These are phyloP conservation scores for Gorgonomyces haynaldii DNA, from an alignment of 192 early-diverging fungal genomes.

Conservation along the genomic window DNA sequence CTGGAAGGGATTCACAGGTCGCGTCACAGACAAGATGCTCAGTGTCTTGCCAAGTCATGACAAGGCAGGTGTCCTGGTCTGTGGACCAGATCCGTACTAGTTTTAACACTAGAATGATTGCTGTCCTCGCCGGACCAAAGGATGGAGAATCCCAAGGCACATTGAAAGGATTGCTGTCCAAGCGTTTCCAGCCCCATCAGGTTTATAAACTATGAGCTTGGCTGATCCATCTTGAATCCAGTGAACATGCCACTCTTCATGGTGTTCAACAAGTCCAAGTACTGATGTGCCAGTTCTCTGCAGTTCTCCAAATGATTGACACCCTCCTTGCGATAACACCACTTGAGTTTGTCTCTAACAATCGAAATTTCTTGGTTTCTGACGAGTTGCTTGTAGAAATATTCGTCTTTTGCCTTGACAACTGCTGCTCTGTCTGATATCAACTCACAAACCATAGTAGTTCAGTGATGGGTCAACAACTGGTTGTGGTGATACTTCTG, in stretches of 20 bases:
- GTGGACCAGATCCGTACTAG: constrained; percentile 44
- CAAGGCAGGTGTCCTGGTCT: constrained; percentile 14
- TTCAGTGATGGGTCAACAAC: too few species aligned
- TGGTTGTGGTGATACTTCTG: too few species aligned
- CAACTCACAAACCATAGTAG: too few species aligned
- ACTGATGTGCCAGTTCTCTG: constrained; percentile 66
- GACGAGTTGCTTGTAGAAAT: constrained; percentile 84
- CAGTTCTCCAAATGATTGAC: constrained; percentile 94
- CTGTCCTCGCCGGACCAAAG: constrained; percentile 28
- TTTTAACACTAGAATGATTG: constrained; percentile 21
- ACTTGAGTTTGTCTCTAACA: constrained; percentile 70
- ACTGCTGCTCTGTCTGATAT: constrained; percentile 43
- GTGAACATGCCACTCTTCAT: constrained; percentile 15
- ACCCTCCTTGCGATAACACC: constrained; percentile 86
- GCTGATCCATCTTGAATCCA: constrained; percentile 3
- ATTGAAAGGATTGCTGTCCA: constrained; percentile 70
- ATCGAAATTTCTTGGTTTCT: constrained; percentile 77
- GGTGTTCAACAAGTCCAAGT: constrained; percentile 47
- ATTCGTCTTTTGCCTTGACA: constrained; percentile 60
- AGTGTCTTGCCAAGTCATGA: neutral
- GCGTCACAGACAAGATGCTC: neutral
- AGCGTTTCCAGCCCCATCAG: constrained; percentile 53
- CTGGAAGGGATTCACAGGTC: constrained; percentile 1
- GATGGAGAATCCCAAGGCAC: constrained; percentile 52
- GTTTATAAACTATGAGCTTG: constrained; percentile 71